Evolutionary conservation across 2,329 filamentous ascomycete species (phyloP).

Genomic region (Coniochaeta hoffmannii): DNA sequence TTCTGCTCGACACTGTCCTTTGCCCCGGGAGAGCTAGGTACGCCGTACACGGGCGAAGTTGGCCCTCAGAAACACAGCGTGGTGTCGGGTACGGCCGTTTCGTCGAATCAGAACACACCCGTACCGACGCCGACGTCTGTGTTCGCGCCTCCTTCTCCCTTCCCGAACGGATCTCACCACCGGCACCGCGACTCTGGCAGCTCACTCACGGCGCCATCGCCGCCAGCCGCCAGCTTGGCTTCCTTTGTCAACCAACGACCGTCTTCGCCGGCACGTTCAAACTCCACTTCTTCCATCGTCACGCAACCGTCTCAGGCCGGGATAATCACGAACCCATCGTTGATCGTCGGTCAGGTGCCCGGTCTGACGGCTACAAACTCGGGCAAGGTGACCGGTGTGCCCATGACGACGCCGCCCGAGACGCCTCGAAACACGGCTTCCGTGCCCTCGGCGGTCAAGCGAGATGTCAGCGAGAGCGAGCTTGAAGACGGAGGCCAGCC

Average conservation of each 20-base stretch:
- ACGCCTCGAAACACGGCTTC: conserved; percentile 63
- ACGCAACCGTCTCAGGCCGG: conserved; percentile 51
- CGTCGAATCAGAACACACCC: conserved; percentile 59
- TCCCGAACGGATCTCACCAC: conserved; percentile 37
- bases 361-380: conserved; percentile 69
- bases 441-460: conserved; percentile 43
- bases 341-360: conserved; percentile 71
- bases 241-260: conserved; percentile 59
- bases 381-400: conserved; percentile 53
- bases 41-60: conserved; percentile 66
- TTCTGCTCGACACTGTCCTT: conserved; percentile 94
- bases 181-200: conserved; percentile 52
- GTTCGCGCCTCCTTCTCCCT: conserved; percentile 56
- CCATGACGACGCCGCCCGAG: conserved; percentile 83
- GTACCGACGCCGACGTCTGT: conserved; percentile 62
- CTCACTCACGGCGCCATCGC: conserved; percentile 51
- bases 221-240: conserved; percentile 36
- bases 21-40: conserved; percentile 72
- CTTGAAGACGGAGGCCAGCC: conserved; percentile 42
- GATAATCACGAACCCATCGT: conserved; percentile 68
- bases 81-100: conserved; percentile 27
- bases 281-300: conserved; percentile 72
- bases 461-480: conserved; percentile 49
- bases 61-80: conserved; percentile 39
- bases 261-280: conserved; percentile 75